phyloP scores from a whole-genome alignment of 2,329 filamentous ascomycete species.

The Amylocarpus encephaloides region DNA sequence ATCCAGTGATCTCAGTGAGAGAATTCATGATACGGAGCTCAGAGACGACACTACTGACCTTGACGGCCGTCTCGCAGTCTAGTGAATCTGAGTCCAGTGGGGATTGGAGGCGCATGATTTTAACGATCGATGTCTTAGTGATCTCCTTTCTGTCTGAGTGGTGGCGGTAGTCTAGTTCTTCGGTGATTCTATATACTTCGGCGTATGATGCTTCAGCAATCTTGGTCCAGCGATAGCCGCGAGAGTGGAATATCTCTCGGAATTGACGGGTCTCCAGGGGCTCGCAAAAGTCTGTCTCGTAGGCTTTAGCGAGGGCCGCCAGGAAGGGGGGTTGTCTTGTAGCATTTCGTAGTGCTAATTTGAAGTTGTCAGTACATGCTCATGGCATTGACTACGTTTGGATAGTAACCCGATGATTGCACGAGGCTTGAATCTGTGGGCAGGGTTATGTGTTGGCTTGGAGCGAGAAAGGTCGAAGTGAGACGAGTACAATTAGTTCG shows the following conservation, averaged over 20 bases:
- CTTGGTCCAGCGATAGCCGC: conserved; percentile 48
- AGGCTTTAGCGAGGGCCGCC: conserved; percentile 17
- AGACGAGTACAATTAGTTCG: too few relatives aligned
- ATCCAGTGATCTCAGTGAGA: conserved; percentile 57
- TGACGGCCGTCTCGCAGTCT: conserved; percentile 17
- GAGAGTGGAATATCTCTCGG: conserved; percentile 49
- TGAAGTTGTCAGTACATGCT: too few relatives aligned
- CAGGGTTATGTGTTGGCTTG: too few relatives aligned
- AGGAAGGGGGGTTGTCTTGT: conserved; percentile 5
- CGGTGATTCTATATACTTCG: conserved; percentile 56
- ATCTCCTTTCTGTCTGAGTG: conserved; percentile 36
- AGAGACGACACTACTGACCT: conserved; percentile 45
- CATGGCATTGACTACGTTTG: too few relatives aligned
- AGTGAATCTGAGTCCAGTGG: conserved; percentile 18
- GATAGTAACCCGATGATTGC: too few relatives aligned
- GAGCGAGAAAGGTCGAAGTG: too few relatives aligned
- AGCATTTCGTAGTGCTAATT: too few relatives aligned
- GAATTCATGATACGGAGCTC: conserved; percentile 59
- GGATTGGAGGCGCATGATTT: conserved; percentile 50
- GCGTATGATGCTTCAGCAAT: conserved; percentile 63
- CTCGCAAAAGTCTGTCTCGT: conserved; percentile 14
- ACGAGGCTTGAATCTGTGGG: too few relatives aligned
- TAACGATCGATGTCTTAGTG: conserved; percentile 57
- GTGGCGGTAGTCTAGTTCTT: neutral
- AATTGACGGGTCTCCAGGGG: conserved; percentile 33